phyloP scores from a whole-genome alignment of 352 stramenopile genomes.

The Elongisporangium undulatum region DNA sequence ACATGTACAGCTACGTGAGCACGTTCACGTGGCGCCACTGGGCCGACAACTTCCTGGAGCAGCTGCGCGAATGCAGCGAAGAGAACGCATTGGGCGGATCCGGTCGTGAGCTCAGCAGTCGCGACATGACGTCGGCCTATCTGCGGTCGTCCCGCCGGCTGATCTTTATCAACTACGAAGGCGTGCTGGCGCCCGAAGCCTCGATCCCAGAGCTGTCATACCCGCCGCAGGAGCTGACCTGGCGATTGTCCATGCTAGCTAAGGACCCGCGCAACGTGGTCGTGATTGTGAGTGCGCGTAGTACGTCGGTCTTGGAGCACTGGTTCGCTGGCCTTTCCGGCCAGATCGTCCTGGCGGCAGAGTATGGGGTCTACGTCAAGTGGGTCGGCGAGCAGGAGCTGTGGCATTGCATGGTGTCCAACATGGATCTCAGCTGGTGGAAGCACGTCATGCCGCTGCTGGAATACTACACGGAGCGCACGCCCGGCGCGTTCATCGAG shows the following conservation, averaged over 20 bases:
- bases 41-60: slow-evolving; percentile 77
- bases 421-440: slow-evolving; percentile 80
- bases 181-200: slow-evolving; percentile 73
- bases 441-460: slow-evolving; percentile 72
- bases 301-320: slow-evolving; percentile 67
- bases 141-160: slow-evolving; percentile 55
- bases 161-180: slow-evolving; percentile 90
- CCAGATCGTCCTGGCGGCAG: slow-evolving; percentile 63
- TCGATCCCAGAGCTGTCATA: slow-evolving; percentile 87
- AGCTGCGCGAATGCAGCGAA: slow-evolving; percentile 73
- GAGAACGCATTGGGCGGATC: slow-evolving; percentile 65
- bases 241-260: slow-evolving; percentile 80
- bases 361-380: slow-evolving; percentile 82
- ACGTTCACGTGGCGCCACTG: slow-evolving; percentile 74
- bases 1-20: slow-evolving; percentile 81
- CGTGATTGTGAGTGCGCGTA: slow-evolving; percentile 66
- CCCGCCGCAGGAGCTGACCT: slow-evolving; percentile 76
- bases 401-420: slow-evolving; percentile 78
- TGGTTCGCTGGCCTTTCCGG: slow-evolving; percentile 70
- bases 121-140: slow-evolving; percentile 87
- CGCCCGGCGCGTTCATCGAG: slow-evolving; percentile 80
- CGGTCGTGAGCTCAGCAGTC: slow-evolving; percentile 67
- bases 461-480: slow-evolving; percentile 83
- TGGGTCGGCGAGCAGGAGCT: slow-evolving; percentile 54
- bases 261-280: slow-evolving; percentile 73